Evolutionary conservation across 2,329 filamentous ascomycete species (phyloP).

Genomic region (Daldinia sp.): DNA sequence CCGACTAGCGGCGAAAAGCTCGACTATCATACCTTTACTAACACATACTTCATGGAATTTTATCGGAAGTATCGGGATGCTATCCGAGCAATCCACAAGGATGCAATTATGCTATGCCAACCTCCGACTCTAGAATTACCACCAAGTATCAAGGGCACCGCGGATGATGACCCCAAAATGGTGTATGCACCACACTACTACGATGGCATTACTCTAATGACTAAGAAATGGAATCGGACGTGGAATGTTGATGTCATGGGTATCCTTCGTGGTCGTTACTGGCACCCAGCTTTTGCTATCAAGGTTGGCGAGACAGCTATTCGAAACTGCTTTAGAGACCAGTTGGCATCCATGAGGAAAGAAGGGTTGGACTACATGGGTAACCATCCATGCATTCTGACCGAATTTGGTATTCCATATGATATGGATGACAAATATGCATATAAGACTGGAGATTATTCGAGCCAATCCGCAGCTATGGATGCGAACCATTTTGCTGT

Average conservation of each 20-base stretch:
- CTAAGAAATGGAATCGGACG: constrained; percentile 97
- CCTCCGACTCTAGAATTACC: constrained; percentile 93
- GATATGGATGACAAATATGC: constrained; percentile 98
- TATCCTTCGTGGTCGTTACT: constrained; percentile 87
- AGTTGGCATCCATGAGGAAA: constrained; percentile 83
- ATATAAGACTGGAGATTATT: constrained; percentile 95
- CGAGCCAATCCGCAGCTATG: constrained; percentile 89
- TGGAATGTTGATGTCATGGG: constrained; percentile 99
- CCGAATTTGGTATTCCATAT: constrained; percentile 97
- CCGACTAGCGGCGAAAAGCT: constrained; percentile 79
- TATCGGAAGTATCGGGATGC: constrained; percentile 81
- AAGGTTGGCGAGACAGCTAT: constrained; percentile 95
- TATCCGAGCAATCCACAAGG: constrained; percentile 80
- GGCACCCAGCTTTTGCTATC: constrained; percentile 89
- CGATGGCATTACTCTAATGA: constrained; percentile 95
- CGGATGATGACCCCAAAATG: constrained; percentile 89
- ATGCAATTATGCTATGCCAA: constrained; percentile 90
- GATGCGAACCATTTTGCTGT: constrained; percentile 96
- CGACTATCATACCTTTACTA: constrained; percentile 88
- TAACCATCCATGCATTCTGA: constrained; percentile 87
- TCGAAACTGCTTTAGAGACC: constrained; percentile 90
- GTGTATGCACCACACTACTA: constrained; percentile 97
- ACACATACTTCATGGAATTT: constrained; percentile 89
- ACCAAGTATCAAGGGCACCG: constrained; percentile 85
- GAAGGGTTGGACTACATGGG: constrained; percentile 93